These are phyloP conservation scores for Salmacisia buchloeana DNA, from an alignment of 1,284 basidiomycete genomes.

Conservation along the genomic window DNA sequence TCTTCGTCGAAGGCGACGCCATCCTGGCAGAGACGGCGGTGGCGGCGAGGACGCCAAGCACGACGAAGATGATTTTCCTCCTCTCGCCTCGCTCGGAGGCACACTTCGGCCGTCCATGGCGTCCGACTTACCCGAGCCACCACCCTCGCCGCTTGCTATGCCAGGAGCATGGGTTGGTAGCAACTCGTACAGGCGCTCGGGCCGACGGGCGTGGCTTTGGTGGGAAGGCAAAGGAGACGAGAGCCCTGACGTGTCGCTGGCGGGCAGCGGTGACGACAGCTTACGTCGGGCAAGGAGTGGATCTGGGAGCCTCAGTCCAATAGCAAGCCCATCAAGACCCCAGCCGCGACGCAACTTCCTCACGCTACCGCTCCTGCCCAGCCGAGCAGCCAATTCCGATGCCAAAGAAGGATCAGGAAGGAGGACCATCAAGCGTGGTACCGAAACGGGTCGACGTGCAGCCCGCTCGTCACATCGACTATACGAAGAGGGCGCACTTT, in stretches of 20 bases:
- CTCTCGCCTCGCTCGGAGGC: slow-evolving; percentile 24
- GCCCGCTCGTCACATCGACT: slow-evolving; percentile 18
- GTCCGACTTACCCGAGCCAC: slow-evolving; percentile 25
- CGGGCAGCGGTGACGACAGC: background rate
- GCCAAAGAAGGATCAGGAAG: too few relatives aligned
- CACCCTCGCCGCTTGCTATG: slow-evolving; percentile 44
- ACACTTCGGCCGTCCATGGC: slow-evolving; percentile 8
- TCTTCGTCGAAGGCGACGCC: slow-evolving; percentile 13
- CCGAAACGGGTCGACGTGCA: background rate
- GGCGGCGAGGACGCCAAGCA: slow-evolving; percentile 7
- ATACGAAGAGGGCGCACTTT: slow-evolving; percentile 36
- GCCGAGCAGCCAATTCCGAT: too few relatives aligned
- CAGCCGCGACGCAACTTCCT: too few relatives aligned
- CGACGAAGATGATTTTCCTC: slow-evolving; percentile 13
- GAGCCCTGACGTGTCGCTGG: background rate
- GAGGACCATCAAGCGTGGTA: background rate
- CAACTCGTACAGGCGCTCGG: slow-evolving; percentile 22
- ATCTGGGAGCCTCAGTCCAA: too few relatives aligned
- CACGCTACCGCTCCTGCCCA: too few relatives aligned
- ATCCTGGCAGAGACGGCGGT: slow-evolving; percentile 20
- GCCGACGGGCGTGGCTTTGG: background rate
- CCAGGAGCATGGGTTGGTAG: slow-evolving; percentile 43
- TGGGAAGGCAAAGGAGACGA: background rate
- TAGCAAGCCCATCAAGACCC: too few relatives aligned
- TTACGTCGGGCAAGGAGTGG: too few relatives aligned